These are phyloP conservation scores for Cladophialophora bantiana DNA, from an alignment of 2,329 filamentous ascomycete genomes.

Conservation along the genomic window DNA sequence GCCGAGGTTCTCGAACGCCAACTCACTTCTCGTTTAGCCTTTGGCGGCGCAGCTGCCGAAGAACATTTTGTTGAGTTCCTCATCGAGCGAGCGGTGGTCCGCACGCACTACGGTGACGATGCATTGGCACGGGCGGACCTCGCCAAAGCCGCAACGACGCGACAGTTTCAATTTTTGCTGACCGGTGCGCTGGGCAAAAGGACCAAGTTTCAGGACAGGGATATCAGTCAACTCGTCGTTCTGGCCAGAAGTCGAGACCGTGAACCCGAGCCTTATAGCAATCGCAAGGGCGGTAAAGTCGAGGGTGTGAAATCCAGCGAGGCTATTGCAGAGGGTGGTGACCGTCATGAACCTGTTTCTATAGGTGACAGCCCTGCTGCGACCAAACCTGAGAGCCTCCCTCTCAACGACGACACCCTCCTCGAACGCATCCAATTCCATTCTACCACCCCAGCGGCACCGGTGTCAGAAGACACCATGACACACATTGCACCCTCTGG, in stretches of 20 bases:
- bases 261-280: constrained; percentile 35
- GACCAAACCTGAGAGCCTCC: constrained; percentile 70
- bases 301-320: constrained; percentile 30
- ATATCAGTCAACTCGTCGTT: constrained; percentile 84
- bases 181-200: constrained; percentile 82
- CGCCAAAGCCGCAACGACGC: constrained; percentile 68
- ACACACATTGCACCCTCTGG: constrained; percentile 50
- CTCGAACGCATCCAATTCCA: constrained; percentile 83
- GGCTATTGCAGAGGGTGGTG: constrained; percentile 27
- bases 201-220: constrained; percentile 53
- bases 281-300: constrained; percentile 29
- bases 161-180: constrained; percentile 79
- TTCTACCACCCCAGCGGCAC: constrained; percentile 41
- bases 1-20: constrained; percentile 58
- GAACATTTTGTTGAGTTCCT: constrained; percentile 64
- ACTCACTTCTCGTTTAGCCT: constrained; percentile 41
- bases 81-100: constrained; percentile 81
- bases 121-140: constrained; percentile 75
- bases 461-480: constrained; percentile 36
- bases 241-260: constrained; percentile 75
- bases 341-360: not conserved
- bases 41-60: constrained; percentile 43
- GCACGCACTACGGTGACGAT: constrained; percentile 84
- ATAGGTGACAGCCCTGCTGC: constrained; percentile 21
- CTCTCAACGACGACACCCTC: constrained; percentile 90